Percentiles rank a stretch among this genome's conserved stretches.
Conservation (phyloP, 306 rosid species). For the Phaseolus lunatus region DNA sequence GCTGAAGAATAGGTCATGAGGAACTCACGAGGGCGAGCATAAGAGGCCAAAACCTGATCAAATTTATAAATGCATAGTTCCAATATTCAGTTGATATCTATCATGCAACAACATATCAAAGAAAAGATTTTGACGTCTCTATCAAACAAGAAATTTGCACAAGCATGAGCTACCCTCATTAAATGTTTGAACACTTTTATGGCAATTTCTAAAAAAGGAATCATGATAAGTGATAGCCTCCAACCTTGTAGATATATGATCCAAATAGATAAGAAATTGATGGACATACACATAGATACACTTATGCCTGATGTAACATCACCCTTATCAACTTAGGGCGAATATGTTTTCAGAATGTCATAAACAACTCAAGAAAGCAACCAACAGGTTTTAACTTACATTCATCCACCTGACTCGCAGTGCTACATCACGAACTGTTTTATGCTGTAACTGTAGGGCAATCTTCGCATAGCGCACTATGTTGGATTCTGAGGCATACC, state of each 20-base stretch:
- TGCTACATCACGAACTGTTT: constrained; percentile 94
- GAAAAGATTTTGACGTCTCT: constrained; percentile 4
- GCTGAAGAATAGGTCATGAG: constrained; percentile 8
- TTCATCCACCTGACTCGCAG: constrained; percentile 98
- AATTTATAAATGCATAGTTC: constrained; percentile 3
- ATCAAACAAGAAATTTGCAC: constrained; percentile 26
- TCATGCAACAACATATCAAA: constrained; percentile 21
- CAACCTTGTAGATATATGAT: constrained; percentile 5
- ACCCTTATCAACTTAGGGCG: constrained; percentile 11
- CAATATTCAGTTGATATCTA: constrained; percentile 14
- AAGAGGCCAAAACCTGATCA: background rate
- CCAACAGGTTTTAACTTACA: constrained; percentile 57
- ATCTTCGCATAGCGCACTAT: constrained; percentile 84
- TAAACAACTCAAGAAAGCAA: constrained; percentile 34
- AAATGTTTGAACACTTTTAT: constrained; percentile 27
- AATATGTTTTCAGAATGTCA: constrained; percentile 11
- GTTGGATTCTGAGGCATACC: constrained; percentile 67
- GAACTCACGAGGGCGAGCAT: background rate
- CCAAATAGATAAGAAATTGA: constrained; percentile 10
- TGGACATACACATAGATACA: background rate
- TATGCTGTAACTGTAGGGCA: constrained; percentile 80
- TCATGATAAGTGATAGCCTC: constrained; percentile 27
- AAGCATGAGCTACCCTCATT: background rate
- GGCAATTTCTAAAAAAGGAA: constrained; percentile 36
- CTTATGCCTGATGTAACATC: background rate